Evolutionary conservation across 805 yeast species (phyloP).

Genomic region (Lipomyces oligophaga): DNA sequence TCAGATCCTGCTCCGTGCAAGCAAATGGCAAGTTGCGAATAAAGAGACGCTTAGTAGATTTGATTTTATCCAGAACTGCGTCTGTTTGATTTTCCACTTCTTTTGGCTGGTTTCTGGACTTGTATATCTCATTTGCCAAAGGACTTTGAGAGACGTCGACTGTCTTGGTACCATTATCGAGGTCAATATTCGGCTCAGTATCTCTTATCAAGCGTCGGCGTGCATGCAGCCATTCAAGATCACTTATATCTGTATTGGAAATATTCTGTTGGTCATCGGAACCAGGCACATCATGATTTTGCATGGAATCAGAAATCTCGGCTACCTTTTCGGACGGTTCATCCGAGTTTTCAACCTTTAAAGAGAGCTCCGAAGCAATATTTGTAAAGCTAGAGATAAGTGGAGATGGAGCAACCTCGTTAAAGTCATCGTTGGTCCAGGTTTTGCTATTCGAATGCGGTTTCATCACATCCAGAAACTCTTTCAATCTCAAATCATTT

Average conservation of each 20-base stretch:
- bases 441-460: conserved; percentile 67
- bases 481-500: conserved; percentile 63
- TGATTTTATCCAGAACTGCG: conserved; percentile 39
- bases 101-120: too few species aligned
- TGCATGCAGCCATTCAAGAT: conserved; percentile 30
- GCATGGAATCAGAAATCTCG: background rate
- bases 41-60: conserved; percentile 75
- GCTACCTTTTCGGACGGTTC: background rate
- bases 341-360: background rate
- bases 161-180: too few species aligned
- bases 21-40: conserved; percentile 79
- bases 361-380: background rate
- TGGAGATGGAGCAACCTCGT: background rate
- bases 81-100: too few species aligned
- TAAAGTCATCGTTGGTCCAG: conserved; percentile 59
- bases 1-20: conserved; percentile 75
- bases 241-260: conserved; percentile 32
- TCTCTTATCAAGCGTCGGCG: too few species aligned
- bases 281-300: conserved; percentile 28
- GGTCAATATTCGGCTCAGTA: too few species aligned
- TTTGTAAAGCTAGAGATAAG: background rate
- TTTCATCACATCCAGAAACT: conserved; percentile 78
- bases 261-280: conserved; percentile 32
- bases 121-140: too few species aligned
- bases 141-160: too few species aligned